Conservation (phyloP, 345 rosid genomes). For the Raphanus sativus region DNA sequence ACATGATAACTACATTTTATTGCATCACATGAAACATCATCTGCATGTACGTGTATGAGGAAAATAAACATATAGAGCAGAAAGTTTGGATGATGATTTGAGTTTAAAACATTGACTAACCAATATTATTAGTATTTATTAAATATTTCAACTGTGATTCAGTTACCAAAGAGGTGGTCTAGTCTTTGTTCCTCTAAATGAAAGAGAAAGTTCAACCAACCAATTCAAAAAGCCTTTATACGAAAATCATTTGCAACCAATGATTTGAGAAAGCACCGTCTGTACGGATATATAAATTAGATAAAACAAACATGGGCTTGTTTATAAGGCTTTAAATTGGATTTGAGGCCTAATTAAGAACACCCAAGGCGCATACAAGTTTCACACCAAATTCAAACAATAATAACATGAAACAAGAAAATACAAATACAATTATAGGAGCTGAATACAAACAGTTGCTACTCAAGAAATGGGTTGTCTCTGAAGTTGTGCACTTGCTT, state of each 20-base stretch:
- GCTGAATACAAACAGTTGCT: background rate
- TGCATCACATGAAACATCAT: background rate
- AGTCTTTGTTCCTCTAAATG: too few relatives aligned
- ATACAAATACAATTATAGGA: background rate
- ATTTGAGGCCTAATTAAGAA: too few relatives aligned
- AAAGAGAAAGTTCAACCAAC: too few relatives aligned
- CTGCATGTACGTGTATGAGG: background rate
- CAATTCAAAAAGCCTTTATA: too few relatives aligned
- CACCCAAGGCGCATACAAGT: background rate
- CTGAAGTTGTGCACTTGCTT: background rate
- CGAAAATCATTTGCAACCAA: too few relatives aligned
- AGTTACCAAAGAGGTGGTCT: too few relatives aligned
- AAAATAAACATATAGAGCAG: background rate
- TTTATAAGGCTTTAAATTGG: too few relatives aligned
- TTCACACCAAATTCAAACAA: background rate
- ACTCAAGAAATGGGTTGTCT: background rate
- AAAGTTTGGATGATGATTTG: background rate
- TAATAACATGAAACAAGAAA: background rate
- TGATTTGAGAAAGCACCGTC: too few relatives aligned
- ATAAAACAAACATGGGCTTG: too few relatives aligned
- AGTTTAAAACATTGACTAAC: background rate
- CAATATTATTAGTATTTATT: background rate
- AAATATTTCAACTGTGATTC: background rate
- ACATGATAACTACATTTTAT: conserved; percentile 4
- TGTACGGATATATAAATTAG: too few relatives aligned